A percentile compares a stretch with the other conserved stretches of the same genome.
phyloP scores from a whole-genome alignment of 306 rosid species.

The Vachellia pachyceras region DNA sequence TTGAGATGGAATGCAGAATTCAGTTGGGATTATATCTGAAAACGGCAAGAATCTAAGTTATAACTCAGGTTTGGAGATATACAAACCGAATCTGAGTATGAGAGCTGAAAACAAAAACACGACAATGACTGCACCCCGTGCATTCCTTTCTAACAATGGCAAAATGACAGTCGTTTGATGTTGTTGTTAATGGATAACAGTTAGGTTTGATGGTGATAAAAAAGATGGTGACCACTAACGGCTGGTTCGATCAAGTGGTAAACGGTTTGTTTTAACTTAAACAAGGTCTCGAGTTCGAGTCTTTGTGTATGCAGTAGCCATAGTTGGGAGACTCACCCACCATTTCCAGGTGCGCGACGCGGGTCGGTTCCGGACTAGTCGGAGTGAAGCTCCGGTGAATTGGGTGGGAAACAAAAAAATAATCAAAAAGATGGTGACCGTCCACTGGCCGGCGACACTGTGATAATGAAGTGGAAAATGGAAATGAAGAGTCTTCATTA shows the following conservation, averaged over 20 bases:
- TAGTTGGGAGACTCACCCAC: no score
- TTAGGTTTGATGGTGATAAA: not conserved
- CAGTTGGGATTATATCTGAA: not conserved
- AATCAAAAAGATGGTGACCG: constrained; percentile 17
- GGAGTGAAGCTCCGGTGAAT: no score
- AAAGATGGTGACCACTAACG: constrained; percentile 11
- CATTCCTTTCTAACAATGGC: not conserved
- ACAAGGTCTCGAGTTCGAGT: no score
- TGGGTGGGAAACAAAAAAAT: no score
- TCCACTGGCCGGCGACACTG: not conserved
- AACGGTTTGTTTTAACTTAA: no score
- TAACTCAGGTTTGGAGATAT: not conserved
- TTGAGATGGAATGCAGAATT: not conserved
- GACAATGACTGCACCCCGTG: not conserved
- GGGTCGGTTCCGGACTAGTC: no score
- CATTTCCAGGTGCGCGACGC: no score
- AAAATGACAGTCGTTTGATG: not conserved
- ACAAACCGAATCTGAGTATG: not conserved
- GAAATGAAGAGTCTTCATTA: not conserved
- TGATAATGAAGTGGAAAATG: not conserved
- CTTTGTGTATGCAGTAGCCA: no score
- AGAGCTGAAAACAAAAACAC: not conserved
- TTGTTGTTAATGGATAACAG: not conserved
- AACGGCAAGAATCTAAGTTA: not conserved
- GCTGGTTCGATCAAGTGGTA: no score